Percentiles rank a stretch among this genome's conserved stretches.
phyloP scores from a whole-genome alignment of 768 basidiomycete genomes.

The Trichaptum fuscoviolaceum region DNA sequence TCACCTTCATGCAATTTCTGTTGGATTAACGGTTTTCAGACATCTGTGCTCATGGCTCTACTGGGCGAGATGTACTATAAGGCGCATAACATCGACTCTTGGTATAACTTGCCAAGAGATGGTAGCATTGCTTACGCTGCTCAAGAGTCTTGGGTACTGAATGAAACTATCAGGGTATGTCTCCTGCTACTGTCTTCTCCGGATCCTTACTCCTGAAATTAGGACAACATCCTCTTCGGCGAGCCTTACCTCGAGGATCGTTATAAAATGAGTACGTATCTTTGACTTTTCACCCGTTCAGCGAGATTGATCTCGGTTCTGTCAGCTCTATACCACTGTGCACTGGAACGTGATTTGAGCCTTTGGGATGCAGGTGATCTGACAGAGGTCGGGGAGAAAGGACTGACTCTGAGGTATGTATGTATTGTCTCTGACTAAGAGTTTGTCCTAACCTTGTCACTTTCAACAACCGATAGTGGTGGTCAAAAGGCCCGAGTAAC shows the following conservation, averaged over 20 bases:
- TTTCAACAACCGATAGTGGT: slow-evolving; percentile 21
- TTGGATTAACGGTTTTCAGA: slow-evolving; percentile 18
- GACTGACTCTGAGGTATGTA: slow-evolving; percentile 26
- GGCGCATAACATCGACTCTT: slow-evolving; percentile 19
- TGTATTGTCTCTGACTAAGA: not conserved
- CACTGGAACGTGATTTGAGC: slow-evolving; percentile 31
- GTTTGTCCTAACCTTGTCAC: not conserved
- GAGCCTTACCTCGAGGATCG: slow-evolving; percentile 28
- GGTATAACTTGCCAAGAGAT: slow-evolving; percentile 33
- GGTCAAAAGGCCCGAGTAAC: slow-evolving; percentile 40
- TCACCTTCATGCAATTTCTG: not conserved
- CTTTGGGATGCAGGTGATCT: slow-evolving; percentile 35
- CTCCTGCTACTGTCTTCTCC: not conserved
- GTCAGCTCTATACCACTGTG: slow-evolving; percentile 23
- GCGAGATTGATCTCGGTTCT: not conserved
- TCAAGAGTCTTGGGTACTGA: slow-evolving; percentile 38
- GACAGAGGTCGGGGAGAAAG: slow-evolving; percentile 39
- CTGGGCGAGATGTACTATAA: slow-evolving; percentile 19
- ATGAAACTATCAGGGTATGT: slow-evolving; percentile 26
- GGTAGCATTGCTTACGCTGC: slow-evolving; percentile 35
- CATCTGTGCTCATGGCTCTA: slow-evolving; percentile 27
- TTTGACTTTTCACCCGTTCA: not conserved
- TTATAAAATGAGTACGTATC: slow-evolving; percentile 25
- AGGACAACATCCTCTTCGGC: slow-evolving; percentile 38
- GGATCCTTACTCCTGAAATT: not conserved